Evolutionary conservation across 768 basidiomycete genomes (phyloP).

Genomic region (Lanmaoa pseudosensibilis): DNA sequence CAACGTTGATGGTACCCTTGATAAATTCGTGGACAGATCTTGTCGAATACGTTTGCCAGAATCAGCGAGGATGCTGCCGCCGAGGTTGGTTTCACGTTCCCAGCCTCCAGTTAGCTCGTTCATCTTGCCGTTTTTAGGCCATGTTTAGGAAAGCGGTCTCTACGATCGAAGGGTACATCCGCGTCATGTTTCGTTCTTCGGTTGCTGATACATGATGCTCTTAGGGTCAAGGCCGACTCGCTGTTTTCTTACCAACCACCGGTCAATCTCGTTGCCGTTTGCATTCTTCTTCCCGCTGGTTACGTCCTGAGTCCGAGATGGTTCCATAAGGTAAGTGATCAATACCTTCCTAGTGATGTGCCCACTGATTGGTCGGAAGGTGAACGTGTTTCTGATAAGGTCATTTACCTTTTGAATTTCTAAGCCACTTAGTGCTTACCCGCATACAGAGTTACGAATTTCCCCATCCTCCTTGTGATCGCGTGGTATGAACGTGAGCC

Average conservation of each 20-base stretch:
- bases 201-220: slow-evolving; percentile 14
- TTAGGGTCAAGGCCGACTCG: slow-evolving; percentile 82
- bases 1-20: not conserved
- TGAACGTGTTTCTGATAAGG: slow-evolving; percentile 89
- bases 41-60: slow-evolving; percentile 92
- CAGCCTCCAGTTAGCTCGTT: not conserved
- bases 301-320: slow-evolving; percentile 89
- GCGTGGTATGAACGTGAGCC: slow-evolving; percentile 75
- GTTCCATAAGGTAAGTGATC: slow-evolving; percentile 84
- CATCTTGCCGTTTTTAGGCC: slow-evolving; percentile 47
- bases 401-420: slow-evolving; percentile 24
- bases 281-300: slow-evolving; percentile 83
- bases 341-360: slow-evolving; percentile 3
- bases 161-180: slow-evolving; percentile 83
- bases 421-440: not conserved
- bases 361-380: slow-evolving; percentile 40
- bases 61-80: slow-evolving; percentile 93
- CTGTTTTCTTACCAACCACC: slow-evolving; percentile 95
- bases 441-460: slow-evolving; percentile 63
- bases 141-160: slow-evolving; percentile 95
- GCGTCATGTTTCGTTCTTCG: not conserved
- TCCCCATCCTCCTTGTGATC: slow-evolving; percentile 79
- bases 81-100: slow-evolving; percentile 51
- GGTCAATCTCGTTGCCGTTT: slow-evolving; percentile 83
- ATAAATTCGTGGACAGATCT: slow-evolving; percentile 55